Base-by-base conservation (phyloP, 768 basidiomycete species). In the Ramaria sp. region DNA sequence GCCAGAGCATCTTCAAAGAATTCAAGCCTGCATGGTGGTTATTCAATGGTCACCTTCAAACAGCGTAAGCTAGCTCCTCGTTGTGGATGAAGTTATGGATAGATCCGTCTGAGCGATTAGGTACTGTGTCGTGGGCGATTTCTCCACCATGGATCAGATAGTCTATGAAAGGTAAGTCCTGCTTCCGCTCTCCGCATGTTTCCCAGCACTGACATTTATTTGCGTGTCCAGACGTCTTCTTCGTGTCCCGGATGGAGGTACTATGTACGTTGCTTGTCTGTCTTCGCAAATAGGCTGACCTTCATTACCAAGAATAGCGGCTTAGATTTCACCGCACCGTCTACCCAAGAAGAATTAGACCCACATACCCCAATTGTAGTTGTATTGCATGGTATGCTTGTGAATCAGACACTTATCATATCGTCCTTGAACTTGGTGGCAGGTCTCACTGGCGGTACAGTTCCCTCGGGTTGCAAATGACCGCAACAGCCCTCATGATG, bases 21-120 rank as follows among this genome's bases (percentile, higher is more conserved):
- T 78, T 80, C 60, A 67, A 66, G 45, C 76, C 76, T 37, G 58
- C 74, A 49, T 80, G 74, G 78, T 78, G 76, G 75, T 70, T 79
- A 53, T 62, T 61, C 57, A 83, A 82, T 64, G 83, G 82, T 3
- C 82, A 86, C 65, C 61, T 84, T 10, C 83, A 85, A 61, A 85
- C 84, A 1, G 64, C 78, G 46, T 54, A 54, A 34, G 20, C 43
- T 33, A 43, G 27, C 41, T 39, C 31, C 20, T 54, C 27, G 11
- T 15, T 20, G 10, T 20, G 31, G 19, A 24, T 33, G 20, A 46
- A 24, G 27, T 7, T 27, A 22, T 46, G 17, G 4, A 53, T 1
- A 27, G 4, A 53, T 12, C 42, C 42, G n/a, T 43, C n/a, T 41
- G 24, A 19, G 19, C 19, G 10, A 24, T 3, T 19, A 54, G 53